Base-by-base conservation (phyloP, 257 asterid genomes). In the Galeopsis tetrahit region DNA sequence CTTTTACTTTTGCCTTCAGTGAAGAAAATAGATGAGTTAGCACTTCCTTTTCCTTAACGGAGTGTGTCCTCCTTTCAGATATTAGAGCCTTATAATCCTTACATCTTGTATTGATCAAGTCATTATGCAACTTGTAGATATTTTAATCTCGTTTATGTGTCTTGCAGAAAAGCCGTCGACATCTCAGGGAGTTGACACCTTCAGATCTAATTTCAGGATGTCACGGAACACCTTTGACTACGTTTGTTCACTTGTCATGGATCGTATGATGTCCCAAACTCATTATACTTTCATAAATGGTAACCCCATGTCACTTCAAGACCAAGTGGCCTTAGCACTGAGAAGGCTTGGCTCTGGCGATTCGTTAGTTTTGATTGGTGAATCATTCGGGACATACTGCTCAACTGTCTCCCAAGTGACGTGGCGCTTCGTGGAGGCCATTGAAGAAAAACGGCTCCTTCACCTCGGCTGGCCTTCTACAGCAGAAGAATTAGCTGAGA, bases 381-480 rank as follows among this genome's bases (percentile, higher is more conserved):
- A 89, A n/a, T 82, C 88, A 0, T 88, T 91, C 15, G 91, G 92
- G 21, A 72, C 87, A 0, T 88, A 89, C 78, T 97, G 89, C 51
- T 91, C 96, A 0, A 91, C 96, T 0, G 97, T 91, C 81, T 87
- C 96, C 56, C 96, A 93, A 73, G 96, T 90, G 75, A 89, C 98
- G 0, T 91, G 97, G 96, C 87, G 95, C 48, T 93, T 93, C 6
- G 91, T 93, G 56, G 97, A 91, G 78, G 96, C 97, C 77, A 78
- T 93, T 2, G 96, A 89, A 63, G 89, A 74, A 14, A 81, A 78
- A 0, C 94, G 90, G 35, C 82, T 79, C 52, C 90, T 53, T 71
- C 96, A 93, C 78, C 56, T 93, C 46, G 58, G 69, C 36, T 93
- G 98, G 98, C 96, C 97, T 13, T 75, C 90, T 28, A 58, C 91